Evolutionary conservation across 805 yeast species (phyloP), one percentile per base, ranked within the genome.

Genomic region (Nakazawaea ishiwadae): DNA sequence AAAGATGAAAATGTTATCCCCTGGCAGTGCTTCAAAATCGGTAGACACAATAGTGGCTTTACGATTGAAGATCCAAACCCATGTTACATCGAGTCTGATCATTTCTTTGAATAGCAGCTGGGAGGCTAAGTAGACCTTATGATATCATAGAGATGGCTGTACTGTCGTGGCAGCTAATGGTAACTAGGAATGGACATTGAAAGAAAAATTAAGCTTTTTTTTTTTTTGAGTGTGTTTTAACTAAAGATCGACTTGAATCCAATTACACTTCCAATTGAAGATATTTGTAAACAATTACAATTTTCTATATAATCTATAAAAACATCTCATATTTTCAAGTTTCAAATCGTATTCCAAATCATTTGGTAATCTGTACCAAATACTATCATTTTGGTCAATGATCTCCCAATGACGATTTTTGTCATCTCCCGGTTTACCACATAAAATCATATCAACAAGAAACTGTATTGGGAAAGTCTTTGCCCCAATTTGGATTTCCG

Each of bases 291-390:
- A 23, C 10, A 5, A n/a, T 33, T 20, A 42, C n/a, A 35, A 10
- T 18, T 76, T 80, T 51, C 73, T 67, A 62, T 86, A 88, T 35
- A 88, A 62, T 51, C 95, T 69, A 57, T 82, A 80, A 58, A 88
- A 87, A 57, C 84, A 85, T 46, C 96, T 71, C 96, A 87, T 87
- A 56, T 84, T 88, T 55, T 88, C 96, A 46, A 88, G 60, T 51
- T 84, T 84, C 61, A 85, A 63, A 2, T 74, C 73, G 50, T 86
- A 88, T 10, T 72, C 62, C 11, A 82, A 60, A 15, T 28, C 38
- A 14, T 44, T 39, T 27, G 62, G 58, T 10, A 72, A 62, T 51
- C 96, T 68, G 60, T 79, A 88, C 96, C 96, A 88, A 47, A 81
- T 73, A 41, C 93, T 81, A 50, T 88, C 96, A 41, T 79, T 75